These are phyloP conservation scores for Rhizophagus clarus DNA, from an alignment of 192 early-diverging fungal genomes.

Conservation along the genomic window DNA sequence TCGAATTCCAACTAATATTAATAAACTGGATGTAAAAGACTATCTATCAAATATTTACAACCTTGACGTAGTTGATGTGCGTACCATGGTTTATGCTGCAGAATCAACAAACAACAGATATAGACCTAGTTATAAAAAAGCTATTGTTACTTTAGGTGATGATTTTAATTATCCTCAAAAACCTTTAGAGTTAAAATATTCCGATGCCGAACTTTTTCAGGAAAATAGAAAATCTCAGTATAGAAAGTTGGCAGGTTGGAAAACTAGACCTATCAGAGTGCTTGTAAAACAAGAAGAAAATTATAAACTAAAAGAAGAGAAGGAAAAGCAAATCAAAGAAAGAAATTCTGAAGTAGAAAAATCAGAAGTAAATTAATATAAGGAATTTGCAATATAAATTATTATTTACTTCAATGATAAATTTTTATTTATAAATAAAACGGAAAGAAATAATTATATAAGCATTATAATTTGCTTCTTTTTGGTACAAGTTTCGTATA, in stretches of 20 bases:
- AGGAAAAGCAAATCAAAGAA: background rate
- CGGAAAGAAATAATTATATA: background rate
- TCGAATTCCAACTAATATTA: slow-evolving; percentile 82
- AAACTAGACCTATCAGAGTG: background rate
- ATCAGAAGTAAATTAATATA: no score
- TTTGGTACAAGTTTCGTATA: slow-evolving; percentile 22
- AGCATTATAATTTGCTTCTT: slow-evolving; percentile 15
- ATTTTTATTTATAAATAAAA: no score
- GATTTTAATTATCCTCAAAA: slow-evolving; percentile 54
- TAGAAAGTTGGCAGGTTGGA: background rate
- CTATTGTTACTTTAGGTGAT: slow-evolving; percentile 55
- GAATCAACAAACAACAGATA: slow-evolving; percentile 36
- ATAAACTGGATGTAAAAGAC: slow-evolving; percentile 92
- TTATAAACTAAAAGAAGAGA: background rate
- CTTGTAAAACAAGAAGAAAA: background rate
- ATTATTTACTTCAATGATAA: no score
- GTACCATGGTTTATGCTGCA: slow-evolving; percentile 88
- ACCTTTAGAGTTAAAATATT: slow-evolving; percentile 22
- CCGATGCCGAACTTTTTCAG: background rate
- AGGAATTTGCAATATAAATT: no score
- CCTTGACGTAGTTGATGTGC: slow-evolving; percentile 79
- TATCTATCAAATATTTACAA: slow-evolving; percentile 86
- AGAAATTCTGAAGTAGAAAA: no score
- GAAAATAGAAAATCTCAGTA: background rate
- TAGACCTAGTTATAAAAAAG: slow-evolving; percentile 58